A percentile compares a stretch with the other conserved stretches of the same genome.
phyloP scores from a whole-genome alignment of 1,139 yeast species.

The Diutina ranongensis region DNA sequence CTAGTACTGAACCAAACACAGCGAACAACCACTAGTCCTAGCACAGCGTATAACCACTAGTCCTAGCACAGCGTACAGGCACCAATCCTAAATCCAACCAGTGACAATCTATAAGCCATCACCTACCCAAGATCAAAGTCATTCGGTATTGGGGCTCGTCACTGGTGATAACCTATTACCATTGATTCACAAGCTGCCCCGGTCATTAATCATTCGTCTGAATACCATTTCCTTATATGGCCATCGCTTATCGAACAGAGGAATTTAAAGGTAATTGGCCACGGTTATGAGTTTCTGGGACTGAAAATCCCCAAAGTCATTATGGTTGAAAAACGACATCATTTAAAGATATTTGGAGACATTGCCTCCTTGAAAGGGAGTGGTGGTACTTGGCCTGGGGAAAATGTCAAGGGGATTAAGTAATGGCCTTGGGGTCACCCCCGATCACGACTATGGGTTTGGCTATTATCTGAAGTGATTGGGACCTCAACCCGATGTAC shows the following conservation, averaged over 20 bases:
- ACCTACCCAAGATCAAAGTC: too few species aligned
- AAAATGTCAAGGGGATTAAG: conserved; percentile 27
- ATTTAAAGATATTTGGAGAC: conserved; percentile 23
- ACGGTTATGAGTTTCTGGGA: conserved; percentile 56
- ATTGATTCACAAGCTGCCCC: conserved; percentile 9
- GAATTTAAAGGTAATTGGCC: conserved; percentile 48
- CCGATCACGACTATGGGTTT: conserved; percentile 62
- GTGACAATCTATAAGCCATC: too few species aligned
- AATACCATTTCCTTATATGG: conserved; percentile 36
- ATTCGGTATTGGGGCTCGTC: conserved; percentile 41
- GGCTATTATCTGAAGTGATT: conserved; percentile 27
- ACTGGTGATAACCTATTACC: conserved; percentile 39
- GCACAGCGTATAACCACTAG: too few species aligned
- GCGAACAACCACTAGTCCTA: too few species aligned
- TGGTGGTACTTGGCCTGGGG: conserved; percentile 66
- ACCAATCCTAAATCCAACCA: too few species aligned
- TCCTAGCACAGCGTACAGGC: too few species aligned
- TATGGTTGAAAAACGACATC: conserved; percentile 14
- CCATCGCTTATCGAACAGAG: conserved; percentile 75
- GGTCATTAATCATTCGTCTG: conserved; percentile 28
- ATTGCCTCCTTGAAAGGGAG: conserved; percentile 22
- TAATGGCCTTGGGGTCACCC: conserved; percentile 27
- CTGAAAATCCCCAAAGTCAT: conserved; percentile 71
- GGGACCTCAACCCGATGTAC: conserved; percentile 27
- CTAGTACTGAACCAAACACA: too few species aligned